Conservation (phyloP, 768 basidiomycete genomes). For the Cystobasidium onofrii region DNA sequence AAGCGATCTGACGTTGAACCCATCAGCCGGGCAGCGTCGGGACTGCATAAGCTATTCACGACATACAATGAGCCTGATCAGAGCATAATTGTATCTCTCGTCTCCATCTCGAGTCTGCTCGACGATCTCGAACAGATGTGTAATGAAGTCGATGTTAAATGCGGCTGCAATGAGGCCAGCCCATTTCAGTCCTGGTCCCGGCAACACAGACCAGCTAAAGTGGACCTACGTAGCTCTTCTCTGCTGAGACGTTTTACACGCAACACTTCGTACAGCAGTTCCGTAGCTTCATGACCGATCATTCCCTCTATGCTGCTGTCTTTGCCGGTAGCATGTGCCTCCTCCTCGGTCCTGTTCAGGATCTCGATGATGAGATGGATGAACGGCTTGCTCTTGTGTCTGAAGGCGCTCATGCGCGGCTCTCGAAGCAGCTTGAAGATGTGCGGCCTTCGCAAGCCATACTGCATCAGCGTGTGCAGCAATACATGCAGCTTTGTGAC, state of each 20-base stretch:
- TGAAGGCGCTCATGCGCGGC: slow-evolving; percentile 27
- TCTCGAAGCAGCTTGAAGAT: slow-evolving; percentile 31
- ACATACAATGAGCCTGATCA: slow-evolving; percentile 85
- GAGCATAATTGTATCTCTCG: slow-evolving; percentile 87
- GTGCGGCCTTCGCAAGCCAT: slow-evolving; percentile 19
- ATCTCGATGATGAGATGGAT: slow-evolving; percentile 8
- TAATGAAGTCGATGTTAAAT: slow-evolving; percentile 76
- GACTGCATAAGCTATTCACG: neutral
- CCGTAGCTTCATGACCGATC: slow-evolving; percentile 37
- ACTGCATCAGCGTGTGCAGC: slow-evolving; percentile 1
- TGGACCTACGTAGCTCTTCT: slow-evolving; percentile 65
- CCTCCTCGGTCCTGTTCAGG: slow-evolving; percentile 34
- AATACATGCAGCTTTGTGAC: slow-evolving; percentile 20
- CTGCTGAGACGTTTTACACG: slow-evolving; percentile 73
- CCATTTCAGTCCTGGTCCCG: neutral
- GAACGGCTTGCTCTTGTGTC: neutral
- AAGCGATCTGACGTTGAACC: slow-evolving; percentile 57
- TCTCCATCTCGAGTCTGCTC: slow-evolving; percentile 85
- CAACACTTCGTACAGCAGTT: slow-evolving; percentile 74
- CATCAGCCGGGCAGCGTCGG: slow-evolving; percentile 15
- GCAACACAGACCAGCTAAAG: too few relatives aligned
- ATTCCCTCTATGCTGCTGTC: slow-evolving; percentile 49
- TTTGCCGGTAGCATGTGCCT: slow-evolving; percentile 77
- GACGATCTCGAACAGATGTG: slow-evolving; percentile 82
- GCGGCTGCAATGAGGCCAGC: slow-evolving; percentile 51